phyloP scores from a whole-genome alignment of 176 grass and related monocot genomes.

The Poa annua region DNA sequence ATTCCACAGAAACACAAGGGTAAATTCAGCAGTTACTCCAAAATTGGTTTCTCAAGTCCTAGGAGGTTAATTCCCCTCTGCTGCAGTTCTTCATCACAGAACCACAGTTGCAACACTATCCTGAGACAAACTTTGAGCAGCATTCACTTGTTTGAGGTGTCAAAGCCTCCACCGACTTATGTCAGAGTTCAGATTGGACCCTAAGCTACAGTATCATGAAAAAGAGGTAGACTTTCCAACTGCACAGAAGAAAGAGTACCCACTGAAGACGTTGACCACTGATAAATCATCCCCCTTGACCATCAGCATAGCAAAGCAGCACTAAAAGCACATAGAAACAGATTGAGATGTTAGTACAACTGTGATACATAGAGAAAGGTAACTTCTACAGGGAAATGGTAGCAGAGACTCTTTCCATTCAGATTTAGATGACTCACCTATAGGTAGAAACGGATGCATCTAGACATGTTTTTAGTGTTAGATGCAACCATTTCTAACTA shows the following conservation, averaged over 20 bases:
- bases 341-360: background rate
- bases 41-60: background rate
- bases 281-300: background rate
- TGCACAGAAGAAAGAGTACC: background rate
- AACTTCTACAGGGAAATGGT: background rate
- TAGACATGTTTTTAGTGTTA: too few relatives aligned
- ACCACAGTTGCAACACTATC: background rate
- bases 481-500: too few relatives aligned
- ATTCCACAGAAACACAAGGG: too few relatives aligned
- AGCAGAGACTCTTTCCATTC: background rate
- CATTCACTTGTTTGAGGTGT: too few relatives aligned
- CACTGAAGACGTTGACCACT: background rate
- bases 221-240: background rate
- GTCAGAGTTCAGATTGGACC: background rate
- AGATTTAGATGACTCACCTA: too few relatives aligned
- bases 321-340: background rate
- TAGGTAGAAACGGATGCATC: too few relatives aligned
- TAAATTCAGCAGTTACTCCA: background rate
- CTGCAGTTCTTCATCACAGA: background rate
- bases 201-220: conserved; percentile 3
- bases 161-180: background rate
- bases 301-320: background rate
- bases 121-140: background rate
- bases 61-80: background rate
- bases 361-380: background rate